These are phyloP conservation scores for Trichoderma gracile DNA, from an alignment of 2,329 filamentous ascomycete genomes.

Conservation along the genomic window DNA sequence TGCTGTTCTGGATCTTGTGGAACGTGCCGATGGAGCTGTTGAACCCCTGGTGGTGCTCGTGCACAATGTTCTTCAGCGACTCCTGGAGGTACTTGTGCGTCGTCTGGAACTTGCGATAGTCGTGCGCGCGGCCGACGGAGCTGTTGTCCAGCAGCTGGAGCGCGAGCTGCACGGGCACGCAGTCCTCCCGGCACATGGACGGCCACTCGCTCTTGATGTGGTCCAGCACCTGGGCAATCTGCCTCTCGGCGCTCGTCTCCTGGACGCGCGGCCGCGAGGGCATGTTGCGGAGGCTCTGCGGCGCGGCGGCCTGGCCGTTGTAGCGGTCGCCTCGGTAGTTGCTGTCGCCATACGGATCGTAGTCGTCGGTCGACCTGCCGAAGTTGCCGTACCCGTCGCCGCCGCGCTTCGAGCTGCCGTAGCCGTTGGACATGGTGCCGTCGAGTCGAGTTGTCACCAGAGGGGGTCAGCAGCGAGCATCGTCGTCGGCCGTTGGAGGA, in stretches of 20 bases:
- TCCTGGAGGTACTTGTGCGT: conserved; percentile 88
- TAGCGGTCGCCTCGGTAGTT: conserved; percentile 47
- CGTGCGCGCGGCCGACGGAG: conserved; percentile 86
- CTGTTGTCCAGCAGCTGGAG: conserved; percentile 91
- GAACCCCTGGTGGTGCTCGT: conserved; percentile 98
- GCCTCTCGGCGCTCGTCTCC: conserved; percentile 54
- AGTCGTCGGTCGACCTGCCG: conserved; percentile 47
- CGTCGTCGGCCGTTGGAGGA: conserved; percentile 20
- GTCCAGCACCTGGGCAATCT: conserved; percentile 68
- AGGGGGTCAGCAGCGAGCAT: conserved; percentile 27
- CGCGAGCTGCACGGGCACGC: conserved; percentile 91
- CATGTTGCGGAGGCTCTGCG: conserved; percentile 39
- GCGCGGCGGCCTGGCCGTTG: conserved; percentile 37
- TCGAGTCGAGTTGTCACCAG: conserved; percentile 25
- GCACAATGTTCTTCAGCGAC: conserved; percentile 90
- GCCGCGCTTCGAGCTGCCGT: conserved; percentile 45
- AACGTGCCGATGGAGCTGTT: conserved; percentile 99
- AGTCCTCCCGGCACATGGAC: conserved; percentile 84
- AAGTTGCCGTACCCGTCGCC: conserved; percentile 49
- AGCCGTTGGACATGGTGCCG: conserved; percentile 54
- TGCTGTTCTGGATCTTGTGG: conserved; percentile 95
- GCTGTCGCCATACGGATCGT: conserved; percentile 51
- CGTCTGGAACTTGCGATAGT: conserved; percentile 80
- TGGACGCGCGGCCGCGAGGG: conserved; percentile 41
- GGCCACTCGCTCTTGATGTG: conserved; percentile 89